Evolutionary conservation across 371 early-diverging fungal genomes (phyloP), one percentile per base, ranked within the genome.

Genomic region (Mortierella sp.): DNA sequence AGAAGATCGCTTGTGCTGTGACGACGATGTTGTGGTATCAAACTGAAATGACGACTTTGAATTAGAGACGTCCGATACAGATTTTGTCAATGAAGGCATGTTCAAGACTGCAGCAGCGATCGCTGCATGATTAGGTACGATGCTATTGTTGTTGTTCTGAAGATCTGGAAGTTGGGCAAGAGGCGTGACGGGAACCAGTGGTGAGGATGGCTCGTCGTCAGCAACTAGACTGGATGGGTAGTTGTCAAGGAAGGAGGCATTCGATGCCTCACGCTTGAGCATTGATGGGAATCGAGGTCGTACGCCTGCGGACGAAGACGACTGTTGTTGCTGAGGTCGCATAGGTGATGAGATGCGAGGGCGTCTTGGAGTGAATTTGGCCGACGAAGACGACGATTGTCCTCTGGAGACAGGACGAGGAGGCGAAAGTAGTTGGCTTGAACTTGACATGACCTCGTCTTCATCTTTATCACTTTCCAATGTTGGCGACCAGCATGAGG

Each of bases 191-290:
- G 40, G 47, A 20, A 11, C 47, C 16, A 43, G 22, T 3, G 62
- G 26, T 22, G 45, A 43, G 16, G 45, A 45, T 45, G 26, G 54
- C 5, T 54, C 54, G 62, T 61, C 28, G 37, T 37, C n/a, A 18
- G 14, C 49, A 20, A 47, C 49, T 10, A 74, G 69, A 14, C 69
- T 74, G 24, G 69, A 51, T 22, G 68, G 75, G 59, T 74, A 68
- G 30, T 59, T 49, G 28, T 74, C 72, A 47, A 78, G 26, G 62
- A 78, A 73, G 40, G 78, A 72, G 22, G 69, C 73, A 32, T 73
- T 72, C 2, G 78, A 78, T 30, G 68, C 69, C 45, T 78, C 78
- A 2, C 78, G 72, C 43, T 72, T 72, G 43, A 78, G 49, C 72
- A 72, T 72, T 20, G 70, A 64, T 14, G 76, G 76, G 62, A 75